Percentiles rank a stretch among this genome's conserved stretches.
These are phyloP conservation scores for Sclerotinia minor DNA, from an alignment of 2,329 filamentous ascomycete species.

Conservation along the genomic window DNA sequence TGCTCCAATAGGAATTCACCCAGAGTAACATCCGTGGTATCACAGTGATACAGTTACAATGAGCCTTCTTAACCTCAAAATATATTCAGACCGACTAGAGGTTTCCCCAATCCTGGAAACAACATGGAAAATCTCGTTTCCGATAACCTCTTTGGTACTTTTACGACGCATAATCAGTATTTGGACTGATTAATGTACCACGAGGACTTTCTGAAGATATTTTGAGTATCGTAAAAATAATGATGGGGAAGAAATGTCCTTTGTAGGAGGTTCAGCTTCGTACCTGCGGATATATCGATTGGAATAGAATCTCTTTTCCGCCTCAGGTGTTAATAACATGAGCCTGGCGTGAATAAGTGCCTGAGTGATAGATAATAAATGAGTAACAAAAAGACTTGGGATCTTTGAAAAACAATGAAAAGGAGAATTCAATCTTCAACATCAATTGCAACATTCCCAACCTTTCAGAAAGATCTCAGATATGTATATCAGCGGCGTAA, in stretches of 20 bases:
- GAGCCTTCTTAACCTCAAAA: background rate
- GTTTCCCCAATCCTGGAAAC: background rate
- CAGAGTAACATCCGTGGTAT: background rate
- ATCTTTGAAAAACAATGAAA: background rate
- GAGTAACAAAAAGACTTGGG: background rate
- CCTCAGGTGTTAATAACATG: constrained; percentile 17
- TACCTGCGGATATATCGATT: background rate
- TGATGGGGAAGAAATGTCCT: background rate
- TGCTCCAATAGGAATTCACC: background rate
- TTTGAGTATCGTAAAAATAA: background rate
- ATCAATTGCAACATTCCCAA: background rate
- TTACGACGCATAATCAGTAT: background rate
- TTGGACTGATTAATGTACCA: background rate
- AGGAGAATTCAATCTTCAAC: background rate
- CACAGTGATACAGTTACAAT: background rate
- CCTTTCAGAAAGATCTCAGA: background rate
- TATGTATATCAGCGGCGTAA: constrained; percentile 1
- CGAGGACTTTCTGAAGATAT: background rate
- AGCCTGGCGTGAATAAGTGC: constrained; percentile 18
- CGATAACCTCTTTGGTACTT: background rate
- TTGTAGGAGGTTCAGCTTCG: background rate
- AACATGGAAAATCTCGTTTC: background rate
- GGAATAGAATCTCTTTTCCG: constrained; percentile 8
- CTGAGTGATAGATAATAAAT: constrained; percentile 16
- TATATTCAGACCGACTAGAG: background rate